These are phyloP conservation scores for Globisporangium paroecandrum DNA, from an alignment of 352 stramenopile species.

Conservation along the genomic window DNA sequence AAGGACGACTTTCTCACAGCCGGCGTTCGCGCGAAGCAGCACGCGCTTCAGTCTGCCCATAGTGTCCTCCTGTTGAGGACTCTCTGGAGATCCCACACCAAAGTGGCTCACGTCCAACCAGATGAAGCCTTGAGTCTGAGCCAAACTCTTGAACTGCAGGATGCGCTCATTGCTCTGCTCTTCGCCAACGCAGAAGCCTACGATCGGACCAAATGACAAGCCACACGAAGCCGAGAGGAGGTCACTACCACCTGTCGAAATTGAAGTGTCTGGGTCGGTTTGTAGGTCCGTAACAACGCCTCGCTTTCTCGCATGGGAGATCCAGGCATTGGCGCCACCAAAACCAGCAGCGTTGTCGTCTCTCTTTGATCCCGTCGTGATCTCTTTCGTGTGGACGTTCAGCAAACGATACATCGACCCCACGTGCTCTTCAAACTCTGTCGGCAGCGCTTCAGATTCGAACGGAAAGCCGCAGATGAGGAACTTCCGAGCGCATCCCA, in stretches of 20 bases:
- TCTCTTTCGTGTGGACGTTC: slow-evolving; percentile 1
- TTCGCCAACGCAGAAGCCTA: slow-evolving; percentile 30
- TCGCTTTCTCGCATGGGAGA: background rate
- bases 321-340: background rate
- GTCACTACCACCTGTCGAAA: background rate
- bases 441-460: slow-evolving; percentile 18
- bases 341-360: background rate
- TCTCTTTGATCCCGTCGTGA: background rate
- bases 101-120: slow-evolving; percentile 22
- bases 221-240: background rate
- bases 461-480: slow-evolving; percentile 46
- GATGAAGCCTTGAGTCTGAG: slow-evolving; percentile 20
- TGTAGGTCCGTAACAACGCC: background rate
- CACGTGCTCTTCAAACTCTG: slow-evolving; percentile 30
- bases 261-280: background rate
- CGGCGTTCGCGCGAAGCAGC: slow-evolving; percentile 21
- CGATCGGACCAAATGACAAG: slow-evolving; percentile 17
- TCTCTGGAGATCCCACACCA: background rate
- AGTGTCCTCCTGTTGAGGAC: background rate
- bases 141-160: background rate
- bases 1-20: slow-evolving; percentile 28
- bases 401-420: slow-evolving; percentile 18
- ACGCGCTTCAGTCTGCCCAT: slow-evolving; percentile 15
- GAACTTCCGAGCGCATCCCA: slow-evolving; percentile 26
- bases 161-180: background rate